Conservation (phyloP, 805 yeast species). For the Ogataea polymorpha region DNA sequence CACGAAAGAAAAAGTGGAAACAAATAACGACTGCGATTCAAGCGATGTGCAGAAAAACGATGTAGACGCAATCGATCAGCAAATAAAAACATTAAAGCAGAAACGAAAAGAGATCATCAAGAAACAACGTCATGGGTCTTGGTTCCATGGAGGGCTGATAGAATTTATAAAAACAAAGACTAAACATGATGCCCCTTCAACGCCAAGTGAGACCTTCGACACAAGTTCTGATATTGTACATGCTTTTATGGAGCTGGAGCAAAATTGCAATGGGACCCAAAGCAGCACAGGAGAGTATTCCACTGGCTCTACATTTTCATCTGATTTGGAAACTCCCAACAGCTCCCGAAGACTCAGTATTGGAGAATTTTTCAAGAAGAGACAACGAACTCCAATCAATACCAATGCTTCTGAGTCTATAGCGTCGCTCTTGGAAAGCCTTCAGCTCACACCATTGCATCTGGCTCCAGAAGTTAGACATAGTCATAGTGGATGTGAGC, state of each 20-base stretch:
- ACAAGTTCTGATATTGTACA: neutral
- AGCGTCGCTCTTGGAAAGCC: neutral
- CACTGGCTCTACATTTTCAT: slow-evolving; percentile 2
- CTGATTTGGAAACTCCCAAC: slow-evolving; percentile 5
- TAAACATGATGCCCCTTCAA: neutral
- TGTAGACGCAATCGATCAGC: slow-evolving; percentile 11
- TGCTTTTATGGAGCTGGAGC: neutral
- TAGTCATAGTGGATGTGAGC: too few species aligned
- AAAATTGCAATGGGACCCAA: neutral
- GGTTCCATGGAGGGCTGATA: slow-evolving; percentile 15
- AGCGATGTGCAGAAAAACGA: slow-evolving; percentile 9
- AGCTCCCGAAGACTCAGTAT: slow-evolving; percentile 3
- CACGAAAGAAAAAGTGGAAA: neutral
- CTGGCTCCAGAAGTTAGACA: neutral
- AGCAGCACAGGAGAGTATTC: slow-evolving; percentile 2
- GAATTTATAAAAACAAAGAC: slow-evolving; percentile 2
- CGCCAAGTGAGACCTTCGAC: neutral
- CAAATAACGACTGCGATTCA: neutral
- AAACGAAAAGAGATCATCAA: slow-evolving; percentile 15
- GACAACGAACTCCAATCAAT: neutral
- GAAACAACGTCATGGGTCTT: slow-evolving; percentile 12
- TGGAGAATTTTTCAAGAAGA: slow-evolving; percentile 6
- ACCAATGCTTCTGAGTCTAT: neutral
- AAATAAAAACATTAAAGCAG: slow-evolving; percentile 14
- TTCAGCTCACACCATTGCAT: neutral